Evolutionary conservation across 768 basidiomycete species (phyloP).

Genomic region (Rhodotorula babjevae): DNA sequence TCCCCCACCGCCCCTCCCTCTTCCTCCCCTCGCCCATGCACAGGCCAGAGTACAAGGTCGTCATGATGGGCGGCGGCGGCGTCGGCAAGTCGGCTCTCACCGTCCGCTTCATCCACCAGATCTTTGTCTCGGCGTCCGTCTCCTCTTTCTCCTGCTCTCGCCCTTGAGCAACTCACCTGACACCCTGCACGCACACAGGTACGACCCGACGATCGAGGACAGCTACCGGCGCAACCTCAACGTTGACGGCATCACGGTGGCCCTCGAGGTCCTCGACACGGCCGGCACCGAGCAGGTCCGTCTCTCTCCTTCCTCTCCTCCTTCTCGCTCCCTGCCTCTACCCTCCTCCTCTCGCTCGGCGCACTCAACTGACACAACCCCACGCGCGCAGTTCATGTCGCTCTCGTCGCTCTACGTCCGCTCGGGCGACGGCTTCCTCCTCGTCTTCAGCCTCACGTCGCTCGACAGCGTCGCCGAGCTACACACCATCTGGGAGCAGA

Average conservation of each 20-base stretch:
- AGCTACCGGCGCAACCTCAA: conserved; percentile 38
- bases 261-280: conserved; percentile 42
- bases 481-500: conserved; percentile 38
- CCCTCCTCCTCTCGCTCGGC: no score
- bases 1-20: no score
- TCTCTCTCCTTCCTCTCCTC: neutral
- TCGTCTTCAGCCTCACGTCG: conserved; percentile 42
- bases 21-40: neutral
- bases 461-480: conserved; percentile 40
- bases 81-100: conserved; percentile 76
- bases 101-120: conserved; percentile 86
- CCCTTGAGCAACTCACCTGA: neutral
- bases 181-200: conserved; percentile 13
- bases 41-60: conserved; percentile 26
- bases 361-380: neutral
- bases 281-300: conserved; percentile 53
- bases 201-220: conserved; percentile 82
- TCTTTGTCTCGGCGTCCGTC: conserved; percentile 29
- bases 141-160: neutral
- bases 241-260: conserved; percentile 40
- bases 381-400: conserved; percentile 38
- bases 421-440: conserved; percentile 43
- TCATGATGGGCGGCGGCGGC: conserved; percentile 22
- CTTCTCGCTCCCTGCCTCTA: neutral
- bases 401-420: conserved; percentile 43